Evolutionary conservation across 129 eudicot species (phyloP).

Genomic region (Tagetes patula): DNA sequence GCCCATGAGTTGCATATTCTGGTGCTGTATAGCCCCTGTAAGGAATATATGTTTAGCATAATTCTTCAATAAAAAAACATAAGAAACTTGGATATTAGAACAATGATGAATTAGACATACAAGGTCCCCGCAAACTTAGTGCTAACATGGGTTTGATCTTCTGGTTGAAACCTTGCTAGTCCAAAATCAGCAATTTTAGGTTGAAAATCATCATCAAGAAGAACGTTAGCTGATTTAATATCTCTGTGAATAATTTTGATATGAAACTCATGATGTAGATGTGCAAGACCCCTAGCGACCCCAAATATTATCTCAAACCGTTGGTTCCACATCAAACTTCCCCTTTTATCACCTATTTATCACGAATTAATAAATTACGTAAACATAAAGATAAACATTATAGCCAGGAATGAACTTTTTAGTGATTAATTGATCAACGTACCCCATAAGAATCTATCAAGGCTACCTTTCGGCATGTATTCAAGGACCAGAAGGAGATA

Average conservation of each 20-base stretch:
- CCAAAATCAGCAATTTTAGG: conserved; percentile 73
- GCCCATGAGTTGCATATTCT: conserved; percentile 64
- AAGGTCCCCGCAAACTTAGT: conserved; percentile 68
- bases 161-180: conserved; percentile 53
- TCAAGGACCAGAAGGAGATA: conserved; percentile 57
- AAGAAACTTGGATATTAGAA: neutral
- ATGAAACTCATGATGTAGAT: conserved; percentile 61
- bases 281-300: conserved; percentile 63
- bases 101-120: conserved; percentile 36
- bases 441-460: conserved; percentile 60
- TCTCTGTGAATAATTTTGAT: conserved; percentile 62
- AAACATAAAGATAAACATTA: neutral
- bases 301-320: conserved; percentile 53
- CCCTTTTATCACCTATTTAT: conserved; percentile 43
- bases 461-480: conserved; percentile 66
- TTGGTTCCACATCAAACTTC: conserved; percentile 51
- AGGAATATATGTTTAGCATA: neutral
- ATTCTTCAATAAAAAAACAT: neutral
- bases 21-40: conserved; percentile 69
- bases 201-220: conserved; percentile 49
- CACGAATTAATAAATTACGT: neutral
- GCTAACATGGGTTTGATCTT: conserved; percentile 55
- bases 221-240: conserved; percentile 56
- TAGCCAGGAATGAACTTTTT: neutral
- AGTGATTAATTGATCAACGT: neutral